Conservation (phyloP, 192 early-diverging fungal species). For the Backusella sp. region DNA sequence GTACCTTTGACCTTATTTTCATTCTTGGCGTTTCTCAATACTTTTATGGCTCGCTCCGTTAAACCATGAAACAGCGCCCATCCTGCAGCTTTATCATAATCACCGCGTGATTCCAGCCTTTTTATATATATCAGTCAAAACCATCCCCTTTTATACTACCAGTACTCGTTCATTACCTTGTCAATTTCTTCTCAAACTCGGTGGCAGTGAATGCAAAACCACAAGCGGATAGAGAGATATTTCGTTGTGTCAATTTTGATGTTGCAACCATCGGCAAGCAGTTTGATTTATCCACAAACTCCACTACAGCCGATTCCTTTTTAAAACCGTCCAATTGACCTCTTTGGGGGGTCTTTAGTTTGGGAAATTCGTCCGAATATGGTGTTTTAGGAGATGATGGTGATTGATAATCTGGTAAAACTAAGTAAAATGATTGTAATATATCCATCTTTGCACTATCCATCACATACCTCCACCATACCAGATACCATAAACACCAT, state of each 20-base stretch:
- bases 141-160: not conserved
- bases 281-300: not conserved
- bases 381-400: slow-evolving; percentile 16
- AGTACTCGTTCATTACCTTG: slow-evolving; percentile 28
- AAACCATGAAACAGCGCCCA: slow-evolving; percentile 85
- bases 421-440: not conserved
- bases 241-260: slow-evolving; percentile 43
- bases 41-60: slow-evolving; percentile 69
- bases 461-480: slow-evolving; percentile 14
- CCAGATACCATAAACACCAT: slow-evolving; percentile 51
- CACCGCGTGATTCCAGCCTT: slow-evolving; percentile 65
- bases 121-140: not conserved
- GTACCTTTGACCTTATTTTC: slow-evolving; percentile 36
- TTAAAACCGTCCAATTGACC: not conserved
- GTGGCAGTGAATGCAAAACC: slow-evolving; percentile 47
- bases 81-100: slow-evolving; percentile 86
- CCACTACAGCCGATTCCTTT: not conserved
- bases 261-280: slow-evolving; percentile 41
- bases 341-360: not conserved
- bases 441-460: not conserved
- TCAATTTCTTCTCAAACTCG: slow-evolving; percentile 46
- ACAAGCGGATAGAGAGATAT: slow-evolving; percentile 47
- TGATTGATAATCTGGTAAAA: not conserved
- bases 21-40: slow-evolving; percentile 52
- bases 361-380: not conserved